phyloP scores from a whole-genome alignment of 352 stramenopile genomes.

The Pythium oligandrum region DNA sequence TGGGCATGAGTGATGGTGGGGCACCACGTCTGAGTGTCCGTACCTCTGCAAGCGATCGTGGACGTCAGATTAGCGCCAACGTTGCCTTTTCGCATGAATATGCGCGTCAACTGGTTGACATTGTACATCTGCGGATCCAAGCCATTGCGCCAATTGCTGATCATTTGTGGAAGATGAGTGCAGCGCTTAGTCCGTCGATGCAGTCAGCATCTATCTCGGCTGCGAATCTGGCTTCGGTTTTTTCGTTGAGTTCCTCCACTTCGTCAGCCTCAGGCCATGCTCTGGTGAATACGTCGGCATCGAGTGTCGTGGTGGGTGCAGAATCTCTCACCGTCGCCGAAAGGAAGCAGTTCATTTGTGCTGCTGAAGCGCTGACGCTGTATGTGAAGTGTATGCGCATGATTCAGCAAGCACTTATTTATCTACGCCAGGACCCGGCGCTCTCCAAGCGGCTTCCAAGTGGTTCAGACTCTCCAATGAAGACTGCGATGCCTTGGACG shows the following conservation, averaged over 20 bases:
- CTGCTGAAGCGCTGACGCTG: conserved; percentile 51
- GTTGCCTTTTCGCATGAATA: conserved; percentile 36
- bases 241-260: conserved; percentile 50
- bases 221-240: conserved; percentile 47
- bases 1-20: too few relatives aligned
- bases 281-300: conserved; percentile 22
- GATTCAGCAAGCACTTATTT: conserved; percentile 52
- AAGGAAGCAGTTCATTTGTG: conserved; percentile 49
- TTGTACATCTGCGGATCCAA: conserved; percentile 53
- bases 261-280: conserved; percentile 35
- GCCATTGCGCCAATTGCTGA: conserved; percentile 61
- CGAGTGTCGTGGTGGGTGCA: conserved; percentile 26
- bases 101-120: conserved; percentile 60
- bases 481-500: conserved; percentile 21
- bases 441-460: conserved; percentile 17
- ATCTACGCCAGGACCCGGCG: conserved; percentile 49
- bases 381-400: conserved; percentile 71
- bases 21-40: too few relatives aligned
- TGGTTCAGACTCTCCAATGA: conserved; percentile 6
- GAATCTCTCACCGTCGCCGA: conserved; percentile 23
- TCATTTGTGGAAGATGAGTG: conserved; percentile 51
- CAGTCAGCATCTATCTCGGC: conserved; percentile 21
- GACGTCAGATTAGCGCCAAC: background rate
- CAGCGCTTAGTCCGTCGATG: conserved; percentile 1
- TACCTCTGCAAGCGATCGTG: background rate